Evolutionary conservation across 306 rosid genomes (phyloP), one percentile per base, ranked within the genome.

Genomic region (Luffa aegyptiaca): DNA sequence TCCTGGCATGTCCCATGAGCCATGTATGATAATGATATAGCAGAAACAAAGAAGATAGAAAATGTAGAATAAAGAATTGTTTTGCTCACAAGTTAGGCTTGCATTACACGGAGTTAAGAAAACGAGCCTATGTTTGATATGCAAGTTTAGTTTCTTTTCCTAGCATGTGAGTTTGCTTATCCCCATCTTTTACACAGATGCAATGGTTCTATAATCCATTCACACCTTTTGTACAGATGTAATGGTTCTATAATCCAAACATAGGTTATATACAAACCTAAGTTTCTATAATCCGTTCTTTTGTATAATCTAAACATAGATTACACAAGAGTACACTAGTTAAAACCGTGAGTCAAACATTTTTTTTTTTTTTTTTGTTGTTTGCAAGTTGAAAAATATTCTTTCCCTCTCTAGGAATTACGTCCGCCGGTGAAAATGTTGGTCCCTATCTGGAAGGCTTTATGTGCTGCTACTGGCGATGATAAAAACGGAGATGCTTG

Each of bases 401-500:
- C 33, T 41, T 41, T 39, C 14, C 79, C 6, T 17, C 65, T 77
- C 74, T 83, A 92, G 97, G 88, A 84, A 61, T 81, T 91, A 46
- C 89, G 84, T 5, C 98, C 97, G 14, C 98, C 97, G 0, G 80
- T 89, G 84, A 92, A 91, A 86, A 92, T 90, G 88, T 78, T 95
- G 85, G 90, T 89, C 48, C 97, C 89, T 79, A 90, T 95, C 76
- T 95, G 98, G 98, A 92, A 92, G 93, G 97, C 92, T 80, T 80
- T 92, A 72, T 88, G 97, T 83, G 86, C 88, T 12, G 90, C 97
- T 70, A 45, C 76, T 3, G n/a, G 76, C 44, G 56, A 70, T 70
- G 31, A 6, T 72, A 21, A 48, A 46, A 48, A 72, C 37, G 14
- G 21, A 72, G 77, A 72, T 20, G 55, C 37, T 41, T 66, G 51